A percentile compares a stretch with the other conserved stretches of the same genome.
These are phyloP conservation scores for Hypomontagnella submonticulosa DNA, from an alignment of 495 filamentous ascomycete species.

Conservation along the genomic window DNA sequence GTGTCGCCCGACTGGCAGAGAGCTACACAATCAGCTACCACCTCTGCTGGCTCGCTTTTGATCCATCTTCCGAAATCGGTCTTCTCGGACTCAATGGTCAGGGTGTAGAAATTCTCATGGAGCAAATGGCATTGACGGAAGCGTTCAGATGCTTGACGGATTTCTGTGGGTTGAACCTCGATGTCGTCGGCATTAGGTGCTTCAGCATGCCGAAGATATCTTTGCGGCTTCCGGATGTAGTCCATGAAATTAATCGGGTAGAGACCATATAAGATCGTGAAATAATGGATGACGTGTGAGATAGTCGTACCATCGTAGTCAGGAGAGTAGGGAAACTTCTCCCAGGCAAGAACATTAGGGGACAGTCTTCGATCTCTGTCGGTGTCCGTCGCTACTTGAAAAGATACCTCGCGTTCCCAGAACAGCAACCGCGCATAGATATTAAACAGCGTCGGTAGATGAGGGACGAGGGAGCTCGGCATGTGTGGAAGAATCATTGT, in stretches of 20 bases:
- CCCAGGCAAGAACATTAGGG: constrained; percentile 59
- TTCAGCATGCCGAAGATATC: constrained; percentile 71
- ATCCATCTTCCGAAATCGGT: constrained; percentile 75
- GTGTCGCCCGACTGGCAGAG: constrained; percentile 49
- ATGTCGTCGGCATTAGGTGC: constrained; percentile 72
- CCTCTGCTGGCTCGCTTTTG: constrained; percentile 75
- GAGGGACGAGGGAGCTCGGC: constrained; percentile 69
- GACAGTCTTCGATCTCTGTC: constrained; percentile 45
- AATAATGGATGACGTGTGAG: constrained; percentile 78
- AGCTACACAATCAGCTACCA: constrained; percentile 75
- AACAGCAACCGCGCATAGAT: constrained; percentile 79
- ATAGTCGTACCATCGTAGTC: constrained; percentile 68
- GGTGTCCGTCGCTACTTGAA: constrained; percentile 48
- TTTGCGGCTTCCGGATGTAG: constrained; percentile 79
- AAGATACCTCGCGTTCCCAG: constrained; percentile 68
- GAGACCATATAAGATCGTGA: constrained; percentile 81
- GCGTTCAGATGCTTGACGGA: constrained; percentile 72
- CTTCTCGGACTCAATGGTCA: constrained; percentile 77
- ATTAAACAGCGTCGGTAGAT: constrained; percentile 75
- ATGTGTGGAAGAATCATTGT: constrained; percentile 83
- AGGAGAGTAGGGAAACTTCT: constrained; percentile 65
- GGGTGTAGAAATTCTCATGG: constrained; percentile 78
- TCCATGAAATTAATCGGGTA: constrained; percentile 84
- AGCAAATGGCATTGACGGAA: constrained; percentile 74
- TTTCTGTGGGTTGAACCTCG: constrained; percentile 76